These are phyloP conservation scores for Petunia axillaris DNA, from an alignment of 257 asterid species.

Conservation along the genomic window DNA sequence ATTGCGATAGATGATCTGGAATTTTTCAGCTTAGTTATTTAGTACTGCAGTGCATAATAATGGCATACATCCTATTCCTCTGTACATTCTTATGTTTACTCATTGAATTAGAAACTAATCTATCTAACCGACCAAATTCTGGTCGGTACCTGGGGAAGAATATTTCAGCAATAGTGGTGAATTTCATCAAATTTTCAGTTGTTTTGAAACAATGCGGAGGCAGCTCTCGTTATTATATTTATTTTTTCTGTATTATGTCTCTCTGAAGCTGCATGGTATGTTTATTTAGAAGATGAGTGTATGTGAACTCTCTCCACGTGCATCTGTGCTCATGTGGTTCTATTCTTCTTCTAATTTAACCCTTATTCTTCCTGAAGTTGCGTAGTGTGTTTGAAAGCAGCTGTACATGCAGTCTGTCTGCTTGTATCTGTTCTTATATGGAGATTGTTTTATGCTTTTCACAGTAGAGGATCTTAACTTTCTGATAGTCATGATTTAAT, in stretches of 20 bases:
- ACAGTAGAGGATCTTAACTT: background rate
- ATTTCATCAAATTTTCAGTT: background rate
- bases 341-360: background rate
- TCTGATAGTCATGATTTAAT: constrained; percentile 25
- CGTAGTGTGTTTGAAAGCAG: background rate
- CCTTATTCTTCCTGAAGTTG: background rate
- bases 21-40: background rate
- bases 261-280: background rate
- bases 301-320: background rate
- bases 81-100: background rate
- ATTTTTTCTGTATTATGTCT: background rate
- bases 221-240: background rate
- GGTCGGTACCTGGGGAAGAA: background rate
- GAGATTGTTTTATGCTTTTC: background rate
- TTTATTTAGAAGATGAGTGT: background rate
- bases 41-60: background rate
- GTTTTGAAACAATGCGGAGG: background rate
- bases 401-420: background rate
- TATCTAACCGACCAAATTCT: background rate
- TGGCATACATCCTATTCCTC: background rate
- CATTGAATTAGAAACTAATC: background rate
- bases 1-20: background rate
- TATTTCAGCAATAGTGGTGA: background rate
- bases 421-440: background rate
- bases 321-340: background rate